Percentiles rank a stretch among this genome's conserved stretches.
These are phyloP conservation scores for Austroboletus eburneus DNA, from an alignment of 768 basidiomycete species.

Conservation along the genomic window DNA sequence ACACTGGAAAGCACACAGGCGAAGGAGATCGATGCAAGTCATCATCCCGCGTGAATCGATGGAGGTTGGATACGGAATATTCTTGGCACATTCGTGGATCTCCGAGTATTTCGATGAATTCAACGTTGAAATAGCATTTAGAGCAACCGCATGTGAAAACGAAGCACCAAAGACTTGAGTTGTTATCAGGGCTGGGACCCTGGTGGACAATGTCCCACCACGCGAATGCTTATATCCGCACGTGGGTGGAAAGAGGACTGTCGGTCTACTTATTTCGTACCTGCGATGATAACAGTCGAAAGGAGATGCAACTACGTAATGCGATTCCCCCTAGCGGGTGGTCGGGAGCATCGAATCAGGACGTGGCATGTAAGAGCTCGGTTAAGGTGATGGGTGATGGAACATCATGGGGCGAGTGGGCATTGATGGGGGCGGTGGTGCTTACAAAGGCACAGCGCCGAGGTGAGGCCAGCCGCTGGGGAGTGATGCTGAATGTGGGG, in stretches of 20 bases:
- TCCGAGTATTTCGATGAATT: not conserved
- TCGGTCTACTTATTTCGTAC: too few species aligned
- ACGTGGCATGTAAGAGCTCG: not conserved
- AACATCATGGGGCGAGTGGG: too few species aligned
- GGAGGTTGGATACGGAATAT: not conserved
- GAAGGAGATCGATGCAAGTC: not conserved
- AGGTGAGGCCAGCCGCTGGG: conserved; percentile 5
- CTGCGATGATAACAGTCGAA: too few species aligned
- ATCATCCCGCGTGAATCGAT: not conserved
- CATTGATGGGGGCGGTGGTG: not conserved
- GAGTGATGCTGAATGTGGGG: conserved; percentile 4
- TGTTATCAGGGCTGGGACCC: conserved; percentile 3
- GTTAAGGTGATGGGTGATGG: not conserved
- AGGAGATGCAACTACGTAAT: too few species aligned
- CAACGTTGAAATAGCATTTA: conserved; percentile 12
- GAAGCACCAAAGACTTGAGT: not conserved
- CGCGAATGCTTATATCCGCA: not conserved
- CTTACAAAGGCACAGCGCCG: not conserved
- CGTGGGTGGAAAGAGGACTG: too few species aligned
- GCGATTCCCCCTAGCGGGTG: too few species aligned
- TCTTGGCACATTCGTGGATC: conserved; percentile 1
- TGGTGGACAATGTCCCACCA: not conserved
- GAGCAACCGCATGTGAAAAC: conserved; percentile 8
- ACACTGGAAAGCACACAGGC: not conserved
- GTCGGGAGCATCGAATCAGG: too few species aligned